Base-by-base conservation (phyloP, 805 yeast genomes). In the Pichia ethanolica region DNA sequence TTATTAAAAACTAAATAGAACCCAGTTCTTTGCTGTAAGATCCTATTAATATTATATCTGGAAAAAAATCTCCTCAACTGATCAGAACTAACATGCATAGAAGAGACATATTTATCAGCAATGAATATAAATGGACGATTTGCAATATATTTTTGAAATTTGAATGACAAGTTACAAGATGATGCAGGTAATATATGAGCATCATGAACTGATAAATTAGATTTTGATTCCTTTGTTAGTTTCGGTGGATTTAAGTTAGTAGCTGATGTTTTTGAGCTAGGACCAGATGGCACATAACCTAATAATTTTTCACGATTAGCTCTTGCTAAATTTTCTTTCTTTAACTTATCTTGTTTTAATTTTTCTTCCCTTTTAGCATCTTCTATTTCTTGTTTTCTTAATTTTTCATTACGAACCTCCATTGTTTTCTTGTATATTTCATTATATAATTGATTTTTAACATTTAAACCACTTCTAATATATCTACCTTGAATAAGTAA, bases 1-100 rank as follows among this genome's bases (percentile, higher is more conserved):
- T 75, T 71, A 56, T 81, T 80, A 65, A 89, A 89, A 1, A 86
- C 81, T 37, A 88, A 71, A 57, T 76, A 88, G 56, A 83, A 83
- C 0, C 96, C 96, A 1, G 74, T 63, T 42, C 63, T 64, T 54
- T 85, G 90, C 5, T 79, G 72, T 44, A 84, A 61, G 3, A 88
- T 78, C 48, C 86, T 71, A 0, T 81, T 76, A 82, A 89, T 84
- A 48, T 76, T 78, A 59, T 83, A 83, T 44, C 73, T 75, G 39
- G 73, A 73, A 34, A 88, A 67, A 33, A 73, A 71, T 30, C 75
- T 71, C 57, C 85, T 81, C 47, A 89, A 68, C 59, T 83, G 88
- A 47, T 71, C 72, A 3, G 80, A 69, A 13, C 73, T 68, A 1
- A 81, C 71, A 46, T 71, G 68, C 46, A 69, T 66, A 0, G 79